Evolutionary conservation across 805 yeast species (phyloP), one percentile per base, ranked within the genome.

Genomic region (Metschnikowia corniflorae): DNA sequence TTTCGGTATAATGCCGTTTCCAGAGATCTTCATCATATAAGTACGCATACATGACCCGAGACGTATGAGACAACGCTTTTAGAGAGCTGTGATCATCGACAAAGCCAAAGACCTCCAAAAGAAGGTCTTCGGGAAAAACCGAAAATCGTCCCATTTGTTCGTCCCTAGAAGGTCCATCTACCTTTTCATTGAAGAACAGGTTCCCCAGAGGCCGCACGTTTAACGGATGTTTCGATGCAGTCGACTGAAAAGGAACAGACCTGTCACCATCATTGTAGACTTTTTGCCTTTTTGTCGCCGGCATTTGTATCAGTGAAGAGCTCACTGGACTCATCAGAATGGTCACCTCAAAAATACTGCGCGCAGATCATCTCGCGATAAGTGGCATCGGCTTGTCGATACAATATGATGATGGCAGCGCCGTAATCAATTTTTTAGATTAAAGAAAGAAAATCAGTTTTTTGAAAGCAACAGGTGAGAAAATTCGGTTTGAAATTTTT

Each of bases 21-120:
- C 96, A 88, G 16, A 83, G 47, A 33, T 87, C 95, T 46, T 87
- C 96, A 51, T 78, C 82, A 53, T 77, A 79, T 9, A 78, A 53
- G 54, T 75, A 83, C 1, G 91, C 94, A 57, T 81, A 86, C 53
- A 82, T 58, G 5, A 80, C 69, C 40, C 82, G 72, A 3, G 94
- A 85, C 2, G 79, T 60, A 35, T 73, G 77, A 26, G 82, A 71
- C 18, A 86, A 50, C 19, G 60, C 63, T 37, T 70, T 52, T 35
- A 88, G 58, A 26, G 80, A 78, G 0, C 44, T 36, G 0, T 75
- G 65, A 24, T 67, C 65, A 15, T 68, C 65, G 3, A 88, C 45
- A 34, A 62, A 70, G 1, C 72, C 61, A 3, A 86, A 42, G 2
- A 84, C 55, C 5, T 69, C 67, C 58, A 80, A 54, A 2, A 87